Evolutionary conservation across 345 rosid species (phyloP).

Genomic region (Eucalyptus lansdowneana): DNA sequence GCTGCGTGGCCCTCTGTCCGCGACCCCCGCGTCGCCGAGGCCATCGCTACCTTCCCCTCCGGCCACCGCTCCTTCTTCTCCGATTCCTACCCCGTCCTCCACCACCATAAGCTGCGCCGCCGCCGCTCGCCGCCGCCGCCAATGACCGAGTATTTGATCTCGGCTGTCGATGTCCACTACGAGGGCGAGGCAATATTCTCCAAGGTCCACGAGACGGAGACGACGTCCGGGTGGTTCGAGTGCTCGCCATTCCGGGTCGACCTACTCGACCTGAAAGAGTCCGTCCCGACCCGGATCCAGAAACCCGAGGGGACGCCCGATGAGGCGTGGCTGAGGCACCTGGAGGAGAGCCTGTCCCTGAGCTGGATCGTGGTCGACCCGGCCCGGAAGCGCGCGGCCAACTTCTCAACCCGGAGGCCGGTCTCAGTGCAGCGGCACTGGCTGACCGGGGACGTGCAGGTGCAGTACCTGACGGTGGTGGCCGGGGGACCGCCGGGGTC

Average conservation of each 20-base stretch:
- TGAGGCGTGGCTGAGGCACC: constrained; percentile 26
- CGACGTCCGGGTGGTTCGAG: constrained; percentile 36
- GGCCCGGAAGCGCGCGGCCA: constrained; percentile 30
- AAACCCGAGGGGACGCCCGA: background rate
- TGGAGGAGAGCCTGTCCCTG: constrained; percentile 37
- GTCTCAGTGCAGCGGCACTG: constrained; percentile 59
- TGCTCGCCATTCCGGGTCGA: constrained; percentile 57
- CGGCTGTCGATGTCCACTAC: constrained; percentile 67
- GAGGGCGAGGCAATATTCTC: constrained; percentile 27
- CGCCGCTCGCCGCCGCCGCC: background rate
- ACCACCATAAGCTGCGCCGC: background rate
- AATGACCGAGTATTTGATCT: constrained; percentile 20
- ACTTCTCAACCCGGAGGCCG: constrained; percentile 43
- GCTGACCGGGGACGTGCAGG: constrained; percentile 54
- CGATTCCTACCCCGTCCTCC: constrained; percentile 36
- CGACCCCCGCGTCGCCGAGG: constrained; percentile 13
- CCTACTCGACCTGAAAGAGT: constrained; percentile 39
- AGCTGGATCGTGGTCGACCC: constrained; percentile 79
- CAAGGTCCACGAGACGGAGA: constrained; percentile 27
- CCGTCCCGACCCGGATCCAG: constrained; percentile 11
- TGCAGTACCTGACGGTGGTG: constrained; percentile 25
- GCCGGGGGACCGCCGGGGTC: constrained; percentile 1
- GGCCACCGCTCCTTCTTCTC: constrained; percentile 63
- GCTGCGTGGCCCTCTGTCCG: constrained; percentile 52
- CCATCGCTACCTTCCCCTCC: constrained; percentile 37